phyloP scores from a whole-genome alignment of 2,329 filamentous ascomycete genomes.

The Cercospora zeina region DNA sequence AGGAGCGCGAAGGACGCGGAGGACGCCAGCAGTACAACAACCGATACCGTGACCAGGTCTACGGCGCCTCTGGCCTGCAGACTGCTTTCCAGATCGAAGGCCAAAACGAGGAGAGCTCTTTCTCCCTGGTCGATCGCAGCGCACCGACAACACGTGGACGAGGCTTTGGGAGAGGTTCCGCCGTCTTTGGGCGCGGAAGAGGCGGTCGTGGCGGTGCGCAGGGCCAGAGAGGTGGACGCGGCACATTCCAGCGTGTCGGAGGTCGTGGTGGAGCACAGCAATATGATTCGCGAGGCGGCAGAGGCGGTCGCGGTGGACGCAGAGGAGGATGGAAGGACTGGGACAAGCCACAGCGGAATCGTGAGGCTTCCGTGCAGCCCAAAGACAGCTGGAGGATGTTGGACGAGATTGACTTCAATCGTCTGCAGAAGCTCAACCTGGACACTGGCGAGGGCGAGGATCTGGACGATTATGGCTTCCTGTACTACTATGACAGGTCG shows the following conservation, averaged over 20 bases:
- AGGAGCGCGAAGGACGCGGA: constrained; percentile 69
- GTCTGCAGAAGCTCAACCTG: constrained; percentile 90
- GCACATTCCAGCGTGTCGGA: constrained; percentile 71
- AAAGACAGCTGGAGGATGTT: constrained; percentile 93
- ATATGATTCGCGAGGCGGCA: constrained; percentile 70
- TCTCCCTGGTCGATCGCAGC: constrained; percentile 96
- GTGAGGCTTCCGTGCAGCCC: constrained; percentile 93
- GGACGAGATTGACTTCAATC: constrained; percentile 98
- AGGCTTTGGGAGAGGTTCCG: constrained; percentile 78
- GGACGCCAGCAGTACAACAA: constrained; percentile 87
- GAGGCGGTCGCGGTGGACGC: constrained; percentile 72
- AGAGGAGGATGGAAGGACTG: constrained; percentile 98
- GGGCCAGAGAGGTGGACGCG: constrained; percentile 66
- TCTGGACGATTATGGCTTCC: constrained; percentile 90
- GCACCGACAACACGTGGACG: constrained; percentile 81
- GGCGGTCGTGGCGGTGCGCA: constrained; percentile 69
- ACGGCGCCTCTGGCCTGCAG: constrained; percentile 80
- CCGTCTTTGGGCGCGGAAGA: constrained; percentile 77
- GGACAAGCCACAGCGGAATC: constrained; percentile 95
- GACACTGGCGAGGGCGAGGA: constrained; percentile 95
- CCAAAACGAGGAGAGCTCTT: constrained; percentile 86
- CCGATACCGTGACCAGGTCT: constrained; percentile 93
- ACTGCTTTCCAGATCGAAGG: constrained; percentile 82
- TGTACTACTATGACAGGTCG: constrained; percentile 95
- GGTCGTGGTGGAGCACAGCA: constrained; percentile 66